Evolutionary conservation across 1,139 yeast species (phyloP), one percentile per base, ranked within the genome.

Genomic region (Casaregolazyma lundiana): DNA sequence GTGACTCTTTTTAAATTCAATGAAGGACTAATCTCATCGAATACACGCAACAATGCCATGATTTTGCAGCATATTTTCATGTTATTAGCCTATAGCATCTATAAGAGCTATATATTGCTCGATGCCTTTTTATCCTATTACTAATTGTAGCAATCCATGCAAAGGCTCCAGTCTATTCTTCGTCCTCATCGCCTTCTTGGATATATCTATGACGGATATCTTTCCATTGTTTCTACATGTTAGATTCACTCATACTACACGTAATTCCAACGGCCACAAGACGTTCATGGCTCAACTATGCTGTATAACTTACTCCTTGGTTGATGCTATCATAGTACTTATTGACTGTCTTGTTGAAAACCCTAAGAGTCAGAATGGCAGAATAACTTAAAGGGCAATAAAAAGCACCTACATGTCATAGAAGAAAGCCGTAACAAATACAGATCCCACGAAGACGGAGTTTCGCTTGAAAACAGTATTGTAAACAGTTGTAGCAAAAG

Each of bases 381-480:
- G 29, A 20, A 13, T 21, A 11, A 29, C 4, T 17, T 17, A 13
- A 29, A 5, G 4, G 5, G 11, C n/a, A 22, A 19, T 15, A 13
- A 19, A 16, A 32, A 18, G 4, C 21, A 60, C 69, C 45, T 58
- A 67, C 71, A 78, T 84, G 75, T 92, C 96, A 78, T 90, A 90
- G 56, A 83, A 81, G 67, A 92, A 92, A 44, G 98, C 92, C 61
- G 87, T 81, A 45, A 80, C 84, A 60, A 92, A 84, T 53, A 92
- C 76, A 55, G 95, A 75, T 56, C 89, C 90, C 56, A 92, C 96
- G 70, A 78, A 88, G 57, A 85, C 75, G 46, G 97, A 81, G 82
- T 92, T 92, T 77, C 97, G 88, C 79, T 87, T 87, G 78, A 87
- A 83, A 56, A 92, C 67, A 52, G 81, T 74, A 77, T 80, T 81